These are phyloP conservation scores for Cystobasidiopsis lactophilus DNA, from an alignment of 768 basidiomycete genomes.

Conservation along the genomic window DNA sequence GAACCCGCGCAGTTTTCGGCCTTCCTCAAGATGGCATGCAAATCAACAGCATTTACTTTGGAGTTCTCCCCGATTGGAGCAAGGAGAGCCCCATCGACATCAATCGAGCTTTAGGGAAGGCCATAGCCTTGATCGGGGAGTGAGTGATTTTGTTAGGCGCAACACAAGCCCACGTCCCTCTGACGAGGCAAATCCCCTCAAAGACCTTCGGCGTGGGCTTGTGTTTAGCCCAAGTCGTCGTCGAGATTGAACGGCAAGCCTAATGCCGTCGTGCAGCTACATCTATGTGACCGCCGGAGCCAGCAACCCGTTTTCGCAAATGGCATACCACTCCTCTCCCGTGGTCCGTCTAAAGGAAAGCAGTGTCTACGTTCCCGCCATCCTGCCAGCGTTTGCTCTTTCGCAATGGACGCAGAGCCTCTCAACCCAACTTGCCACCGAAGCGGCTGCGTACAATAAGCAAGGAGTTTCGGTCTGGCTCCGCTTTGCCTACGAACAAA, in stretches of 20 bases:
- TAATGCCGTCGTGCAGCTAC: background rate
- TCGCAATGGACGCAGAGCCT: constrained; percentile 10
- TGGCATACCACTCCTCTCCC: constrained; percentile 6
- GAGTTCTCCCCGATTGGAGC: background rate
- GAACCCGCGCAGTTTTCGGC: background rate
- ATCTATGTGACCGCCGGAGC: background rate
- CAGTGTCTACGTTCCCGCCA: constrained; percentile 12
- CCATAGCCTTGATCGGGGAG: background rate
- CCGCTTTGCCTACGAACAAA: constrained; percentile 13
- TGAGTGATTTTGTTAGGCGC: background rate
- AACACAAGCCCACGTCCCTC: too few species aligned
- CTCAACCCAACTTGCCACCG: constrained; percentile 5
- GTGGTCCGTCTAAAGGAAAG: constrained; percentile 3
- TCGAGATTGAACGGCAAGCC: background rate
- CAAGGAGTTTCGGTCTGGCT: constrained; percentile 11
- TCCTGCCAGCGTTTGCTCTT: constrained; percentile 6
- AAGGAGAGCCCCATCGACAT: constrained; percentile 7
- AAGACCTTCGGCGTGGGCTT: constrained; percentile 8
- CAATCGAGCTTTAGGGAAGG: constrained; percentile 6
- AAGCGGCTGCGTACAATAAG: constrained; percentile 2
- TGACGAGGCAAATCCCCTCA: background rate
- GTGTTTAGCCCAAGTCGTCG: constrained; percentile 1
- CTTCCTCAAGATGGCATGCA: constrained; percentile 7
- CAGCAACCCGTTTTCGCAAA: constrained; percentile 4
- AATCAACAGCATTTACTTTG: constrained; percentile 10